Evolutionary conservation across 2,329 filamentous ascomycete species (phyloP).

Genomic region (Ophiostoma triangulosporum): DNA sequence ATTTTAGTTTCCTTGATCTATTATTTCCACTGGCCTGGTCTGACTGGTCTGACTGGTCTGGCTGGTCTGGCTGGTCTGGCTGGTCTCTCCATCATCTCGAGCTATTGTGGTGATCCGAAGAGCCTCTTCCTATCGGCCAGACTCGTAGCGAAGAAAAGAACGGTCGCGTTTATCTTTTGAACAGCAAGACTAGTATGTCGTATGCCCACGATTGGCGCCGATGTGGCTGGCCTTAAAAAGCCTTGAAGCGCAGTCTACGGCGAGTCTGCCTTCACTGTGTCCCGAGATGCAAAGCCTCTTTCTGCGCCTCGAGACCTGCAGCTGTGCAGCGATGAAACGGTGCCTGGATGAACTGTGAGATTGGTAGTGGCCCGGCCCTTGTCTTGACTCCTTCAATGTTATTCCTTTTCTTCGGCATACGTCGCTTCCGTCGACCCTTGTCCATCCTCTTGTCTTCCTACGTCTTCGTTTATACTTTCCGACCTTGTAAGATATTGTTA

Average conservation of each 20-base stretch:
- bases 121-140: background rate
- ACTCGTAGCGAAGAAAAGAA: too few relatives aligned
- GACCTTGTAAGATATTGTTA: background rate
- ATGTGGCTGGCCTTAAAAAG: too few relatives aligned
- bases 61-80: too few relatives aligned
- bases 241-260: too few relatives aligned
- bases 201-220: too few relatives aligned
- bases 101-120: background rate
- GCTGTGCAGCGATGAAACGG: background rate
- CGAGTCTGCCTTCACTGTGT: background rate
- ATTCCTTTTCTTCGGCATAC: background rate
- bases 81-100: background rate
- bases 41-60: too few relatives aligned
- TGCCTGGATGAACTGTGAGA: background rate
- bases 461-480: background rate
- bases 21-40: too few relatives aligned
- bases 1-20: too few relatives aligned
- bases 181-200: too few relatives aligned
- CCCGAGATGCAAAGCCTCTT: background rate
- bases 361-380: background rate
- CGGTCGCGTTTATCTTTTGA: too few relatives aligned
- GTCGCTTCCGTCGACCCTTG: background rate
- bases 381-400: background rate
- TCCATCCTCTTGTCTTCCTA: background rate
- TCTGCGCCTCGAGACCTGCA: background rate